Conservation (phyloP, 495 filamentous ascomycete species). For the Tuber melanosporum region DNA sequence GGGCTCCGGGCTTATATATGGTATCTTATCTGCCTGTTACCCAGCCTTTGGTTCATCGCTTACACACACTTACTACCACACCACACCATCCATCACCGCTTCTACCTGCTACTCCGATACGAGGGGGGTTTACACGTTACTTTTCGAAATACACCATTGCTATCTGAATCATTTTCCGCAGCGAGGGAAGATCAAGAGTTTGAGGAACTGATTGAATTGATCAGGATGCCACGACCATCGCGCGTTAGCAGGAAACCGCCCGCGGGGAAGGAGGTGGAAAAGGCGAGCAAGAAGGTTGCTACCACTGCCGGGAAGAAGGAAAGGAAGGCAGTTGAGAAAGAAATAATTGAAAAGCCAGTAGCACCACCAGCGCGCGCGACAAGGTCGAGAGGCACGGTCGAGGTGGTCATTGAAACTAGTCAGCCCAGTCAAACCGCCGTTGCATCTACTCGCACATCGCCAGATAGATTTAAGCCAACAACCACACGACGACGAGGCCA, state of each 20-base stretch:
- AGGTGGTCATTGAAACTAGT: neutral
- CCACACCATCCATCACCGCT: constrained; percentile 4
- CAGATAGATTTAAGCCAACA: constrained; percentile 5
- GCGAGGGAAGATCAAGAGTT: neutral
- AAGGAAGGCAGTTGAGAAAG: neutral
- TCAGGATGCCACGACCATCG: neutral
- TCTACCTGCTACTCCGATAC: neutral
- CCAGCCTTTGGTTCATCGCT: constrained; percentile 12
- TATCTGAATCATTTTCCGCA: neutral
- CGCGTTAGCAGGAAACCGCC: neutral
- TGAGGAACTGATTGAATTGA: neutral
- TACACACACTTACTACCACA: constrained; percentile 16
- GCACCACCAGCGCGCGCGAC: neutral
- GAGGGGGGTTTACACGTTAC: neutral
- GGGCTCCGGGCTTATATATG: neutral
- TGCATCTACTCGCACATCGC: neutral
- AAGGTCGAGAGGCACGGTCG: neutral
- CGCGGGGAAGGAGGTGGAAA: neutral
- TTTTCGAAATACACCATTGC: neutral
- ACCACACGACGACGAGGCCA: neutral
- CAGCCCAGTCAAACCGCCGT: neutral
- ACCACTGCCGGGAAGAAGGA: neutral
- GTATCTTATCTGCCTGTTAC: constrained; percentile 11
- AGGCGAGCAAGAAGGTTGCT: neutral
- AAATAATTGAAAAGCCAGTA: neutral